A percentile compares a stretch with the other conserved stretches of the same genome.
Conservation (phyloP, 1,284 basidiomycete species). For the Rhizopogon parksii region DNA sequence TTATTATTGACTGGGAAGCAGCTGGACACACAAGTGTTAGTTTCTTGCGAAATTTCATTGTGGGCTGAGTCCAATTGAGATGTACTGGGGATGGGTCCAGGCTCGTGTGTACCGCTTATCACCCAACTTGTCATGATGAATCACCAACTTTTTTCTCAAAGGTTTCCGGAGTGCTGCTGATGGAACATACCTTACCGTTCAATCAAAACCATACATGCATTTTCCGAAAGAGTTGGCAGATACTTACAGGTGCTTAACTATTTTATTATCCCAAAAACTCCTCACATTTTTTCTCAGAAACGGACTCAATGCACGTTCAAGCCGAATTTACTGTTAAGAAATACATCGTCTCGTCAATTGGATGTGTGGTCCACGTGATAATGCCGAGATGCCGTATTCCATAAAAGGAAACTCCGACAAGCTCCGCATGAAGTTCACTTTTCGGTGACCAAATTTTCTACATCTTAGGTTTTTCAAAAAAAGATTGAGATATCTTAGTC, state of each 20-base stretch:
- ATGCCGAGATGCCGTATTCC: not conserved
- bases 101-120: conserved; percentile 10
- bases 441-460: not conserved
- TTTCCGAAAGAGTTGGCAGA: conserved; percentile 1
- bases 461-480: not conserved
- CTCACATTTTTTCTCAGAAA: not conserved
- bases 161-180: too few species aligned
- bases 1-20: conserved; percentile 8
- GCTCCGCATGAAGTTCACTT: conserved; percentile 4
- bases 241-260: not conserved
- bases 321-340: conserved; percentile 3
- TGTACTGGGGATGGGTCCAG: conserved; percentile 14
- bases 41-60: conserved; percentile 19
- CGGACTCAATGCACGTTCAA: not conserved
- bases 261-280: too few species aligned
- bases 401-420: conserved; percentile 1
- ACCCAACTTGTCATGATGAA: too few species aligned
- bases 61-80: conserved; percentile 20
- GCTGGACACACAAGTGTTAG: conserved; percentile 12
- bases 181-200: not conserved
- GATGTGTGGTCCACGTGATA: not conserved
- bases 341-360: not conserved
- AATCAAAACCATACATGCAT: not conserved
- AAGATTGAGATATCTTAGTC: not conserved
- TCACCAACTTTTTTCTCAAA: too few species aligned